Evolutionary conservation across 345 rosid genomes (phyloP), one percentile per base, ranked within the genome.

Genomic region (Ceriops tagal): DNA sequence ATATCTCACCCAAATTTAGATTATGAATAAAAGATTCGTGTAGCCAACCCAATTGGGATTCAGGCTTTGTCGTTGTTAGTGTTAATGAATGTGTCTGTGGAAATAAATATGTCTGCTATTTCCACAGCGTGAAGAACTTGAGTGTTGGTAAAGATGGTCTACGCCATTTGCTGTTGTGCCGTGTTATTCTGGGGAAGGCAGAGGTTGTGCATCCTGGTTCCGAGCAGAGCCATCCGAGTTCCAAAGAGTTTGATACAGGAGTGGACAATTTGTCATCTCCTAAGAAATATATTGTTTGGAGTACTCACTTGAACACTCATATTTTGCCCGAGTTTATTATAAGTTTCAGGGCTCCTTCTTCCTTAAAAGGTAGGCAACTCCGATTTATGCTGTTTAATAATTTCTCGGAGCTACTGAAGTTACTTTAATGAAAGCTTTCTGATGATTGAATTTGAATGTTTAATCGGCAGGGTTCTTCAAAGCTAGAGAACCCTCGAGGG

Each of bases 241-340:
- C 87, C 2, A 75, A 53, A 6, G 89, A 89, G 43, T 89, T 84
- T 22, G 96, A 93, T 78, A 80, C 87, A 2, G 97, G 97, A 47
- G 82, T 91, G 0, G 98, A 93, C 47, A 58, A 75, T 39, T 58
- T 89, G 7, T 49, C 62, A 3, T 73, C 83, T 35, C 90, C 96
- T 0, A 91, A 47, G 46, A 88, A 75, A 81, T 89, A 83, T 70
- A 83, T 93, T 10, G 64, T 93, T 19, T 89, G 98, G 96, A 87
- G 79, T 51, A 83, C 84, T 22, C 80, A 83, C 66, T 77, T 86
- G 86, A 93, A 93, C 75, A 81, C 88, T 28, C 90, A 89, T 56
- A 78, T 91, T 65, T 80, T 86, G 67, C 96, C 93, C 0, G 89
- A 89, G 74, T 89, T 77, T 63, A 64, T 88, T 3, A 67, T 93